Conservation (phyloP, 129 eudicot genomes). For the Chrysanthemum lavandulifolium region DNA sequence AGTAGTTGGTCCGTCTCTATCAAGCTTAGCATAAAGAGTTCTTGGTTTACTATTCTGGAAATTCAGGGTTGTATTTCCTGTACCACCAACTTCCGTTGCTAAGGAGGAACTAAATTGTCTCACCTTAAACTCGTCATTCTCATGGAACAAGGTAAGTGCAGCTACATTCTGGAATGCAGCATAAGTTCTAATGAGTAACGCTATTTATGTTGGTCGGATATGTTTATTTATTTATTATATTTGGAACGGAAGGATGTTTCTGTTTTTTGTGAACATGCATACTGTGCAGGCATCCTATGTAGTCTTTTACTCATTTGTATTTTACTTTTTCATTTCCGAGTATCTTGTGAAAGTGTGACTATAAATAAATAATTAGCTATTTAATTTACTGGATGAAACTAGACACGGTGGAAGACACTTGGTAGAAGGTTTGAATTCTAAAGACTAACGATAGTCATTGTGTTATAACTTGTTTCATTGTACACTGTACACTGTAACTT, state of each 20-base stretch:
- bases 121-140: conserved; percentile 7
- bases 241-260: neutral
- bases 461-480: too few species aligned
- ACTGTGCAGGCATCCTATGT: neutral
- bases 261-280: neutral
- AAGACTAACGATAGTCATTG: too few species aligned
- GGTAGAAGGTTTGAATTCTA: too few species aligned
- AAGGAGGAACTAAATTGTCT: neutral
- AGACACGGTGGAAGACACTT: too few species aligned
- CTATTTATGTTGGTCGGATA: neutral
- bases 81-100: neutral
- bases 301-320: too few species aligned
- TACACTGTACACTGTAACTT: neutral
- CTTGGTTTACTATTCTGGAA: too few species aligned
- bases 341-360: too few species aligned
- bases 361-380: too few species aligned
- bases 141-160: conserved; percentile 8
- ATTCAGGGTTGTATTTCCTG: neutral
- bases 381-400: too few species aligned
- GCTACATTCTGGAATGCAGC: conserved; percentile 4
- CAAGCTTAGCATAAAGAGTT: conserved; percentile 6
- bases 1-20: conserved; percentile 25
- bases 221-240: neutral
- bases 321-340: too few species aligned
- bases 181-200: neutral